phyloP scores from a whole-genome alignment of 306 rosid species.

The Macrotyloma uniflorum region DNA sequence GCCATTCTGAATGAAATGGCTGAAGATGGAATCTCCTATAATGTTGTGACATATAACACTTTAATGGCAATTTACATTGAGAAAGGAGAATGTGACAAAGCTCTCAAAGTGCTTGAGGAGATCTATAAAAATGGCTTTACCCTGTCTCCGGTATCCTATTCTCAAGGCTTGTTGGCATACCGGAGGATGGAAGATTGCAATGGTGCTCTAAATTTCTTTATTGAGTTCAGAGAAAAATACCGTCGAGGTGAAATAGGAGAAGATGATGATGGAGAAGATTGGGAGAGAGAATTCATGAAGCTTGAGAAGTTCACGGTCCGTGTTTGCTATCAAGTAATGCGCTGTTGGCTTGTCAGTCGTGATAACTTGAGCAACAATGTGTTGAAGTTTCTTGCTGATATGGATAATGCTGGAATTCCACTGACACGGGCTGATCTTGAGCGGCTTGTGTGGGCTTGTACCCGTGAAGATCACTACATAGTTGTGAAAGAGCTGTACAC shows the following conservation, averaged over 20 bases:
- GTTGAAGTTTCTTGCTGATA: slow-evolving; percentile 58
- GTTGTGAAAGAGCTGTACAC: slow-evolving; percentile 81
- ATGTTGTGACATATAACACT: slow-evolving; percentile 81
- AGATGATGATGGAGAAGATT: slow-evolving; percentile 63
- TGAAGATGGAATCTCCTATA: slow-evolving; percentile 60
- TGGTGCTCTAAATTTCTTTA: slow-evolving; percentile 77
- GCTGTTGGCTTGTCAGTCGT: slow-evolving; percentile 74
- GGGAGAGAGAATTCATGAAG: slow-evolving; percentile 68
- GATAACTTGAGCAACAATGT: slow-evolving; percentile 61
- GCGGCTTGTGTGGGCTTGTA: slow-evolving; percentile 91
- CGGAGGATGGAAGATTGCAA: slow-evolving; percentile 78
- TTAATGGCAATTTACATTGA: slow-evolving; percentile 77
- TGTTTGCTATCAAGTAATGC: slow-evolving; percentile 93
- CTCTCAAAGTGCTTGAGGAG: slow-evolving; percentile 69
- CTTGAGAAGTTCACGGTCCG: slow-evolving; percentile 74
- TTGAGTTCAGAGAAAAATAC: slow-evolving; percentile 68
- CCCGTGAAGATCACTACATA: slow-evolving; percentile 73
- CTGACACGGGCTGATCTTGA: slow-evolving; percentile 64
- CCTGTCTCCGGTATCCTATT: slow-evolving; percentile 79
- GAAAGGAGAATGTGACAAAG: slow-evolving; percentile 62
- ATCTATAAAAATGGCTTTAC: slow-evolving; percentile 62
- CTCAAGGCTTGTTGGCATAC: slow-evolving; percentile 75
- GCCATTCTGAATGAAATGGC: slow-evolving; percentile 68
- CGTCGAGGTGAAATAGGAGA: slow-evolving; percentile 62
- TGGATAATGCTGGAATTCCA: slow-evolving; percentile 76